phyloP scores from a whole-genome alignment of 2,329 filamentous ascomycete genomes.

The Cladosporium sp. region DNA sequence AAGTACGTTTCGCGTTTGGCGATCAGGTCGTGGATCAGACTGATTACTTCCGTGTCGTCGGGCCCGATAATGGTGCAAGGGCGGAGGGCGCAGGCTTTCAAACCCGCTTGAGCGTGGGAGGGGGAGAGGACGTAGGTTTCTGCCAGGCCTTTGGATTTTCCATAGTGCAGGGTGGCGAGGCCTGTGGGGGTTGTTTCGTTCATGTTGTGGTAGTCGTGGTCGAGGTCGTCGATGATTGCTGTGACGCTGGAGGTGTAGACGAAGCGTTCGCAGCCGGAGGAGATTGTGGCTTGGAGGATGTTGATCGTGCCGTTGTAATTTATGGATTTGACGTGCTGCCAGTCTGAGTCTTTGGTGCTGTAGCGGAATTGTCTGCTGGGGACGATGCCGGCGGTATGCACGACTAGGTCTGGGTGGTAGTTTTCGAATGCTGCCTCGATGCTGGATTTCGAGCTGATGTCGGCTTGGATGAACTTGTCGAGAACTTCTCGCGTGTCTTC shows the following conservation, averaged over 20 bases:
- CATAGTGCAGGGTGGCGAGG: slow-evolving; percentile 70
- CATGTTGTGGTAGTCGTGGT: slow-evolving; percentile 72
- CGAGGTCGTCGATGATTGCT: slow-evolving; percentile 73
- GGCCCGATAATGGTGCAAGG: slow-evolving; percentile 89
- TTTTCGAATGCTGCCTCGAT: slow-evolving; percentile 50
- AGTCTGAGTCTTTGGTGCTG: slow-evolving; percentile 33
- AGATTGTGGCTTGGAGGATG: slow-evolving; percentile 67
- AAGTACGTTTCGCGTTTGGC: slow-evolving; percentile 64
- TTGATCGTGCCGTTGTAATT: slow-evolving; percentile 83
- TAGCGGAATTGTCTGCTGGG: slow-evolving; percentile 37
- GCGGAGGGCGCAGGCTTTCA: slow-evolving; percentile 61
- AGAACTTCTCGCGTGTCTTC: slow-evolving; percentile 17
- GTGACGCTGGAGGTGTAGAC: slow-evolving; percentile 90
- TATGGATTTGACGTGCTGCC: slow-evolving; percentile 67
- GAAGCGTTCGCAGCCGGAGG: slow-evolving; percentile 68
- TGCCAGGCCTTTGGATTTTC: slow-evolving; percentile 81
- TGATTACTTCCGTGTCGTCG: slow-evolving; percentile 72
- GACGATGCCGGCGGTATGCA: slow-evolving; percentile 70
- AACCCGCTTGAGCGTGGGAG: slow-evolving; percentile 50
- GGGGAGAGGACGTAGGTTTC: slow-evolving; percentile 72
- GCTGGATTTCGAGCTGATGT: slow-evolving; percentile 34
- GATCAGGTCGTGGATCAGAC: slow-evolving; percentile 68
- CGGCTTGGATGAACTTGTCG: slow-evolving; percentile 33
- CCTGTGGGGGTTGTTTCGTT: slow-evolving; percentile 79
- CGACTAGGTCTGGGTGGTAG: slow-evolving; percentile 72